Base-by-base conservation (phyloP, 352 stramenopile genomes). In the Thraustochytrium striatum region DNA sequence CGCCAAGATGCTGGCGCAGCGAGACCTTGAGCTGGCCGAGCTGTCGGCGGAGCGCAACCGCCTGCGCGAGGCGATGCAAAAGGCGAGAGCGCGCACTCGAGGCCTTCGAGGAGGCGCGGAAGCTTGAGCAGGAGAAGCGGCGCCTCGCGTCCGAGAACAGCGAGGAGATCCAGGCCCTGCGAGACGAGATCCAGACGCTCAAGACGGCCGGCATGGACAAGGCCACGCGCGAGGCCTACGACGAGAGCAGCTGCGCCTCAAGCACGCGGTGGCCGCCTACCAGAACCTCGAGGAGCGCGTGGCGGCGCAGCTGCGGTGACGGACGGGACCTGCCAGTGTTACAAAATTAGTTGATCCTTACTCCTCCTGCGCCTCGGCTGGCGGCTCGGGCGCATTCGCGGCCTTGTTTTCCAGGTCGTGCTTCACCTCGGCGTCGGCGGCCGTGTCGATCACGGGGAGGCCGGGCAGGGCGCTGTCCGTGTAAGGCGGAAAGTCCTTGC, bases 401-500 rank as follows among this genome's bases (percentile, higher is more conserved):
- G n/a, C n/a, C n/a, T n/a, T n/a, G n/a, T n/a, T n/a, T n/a, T n/a
- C n/a, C n/a, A n/a, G n/a, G n/a, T n/a, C n/a, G n/a, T n/a, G n/a
- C n/a, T n/a, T n/a, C n/a, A n/a, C n/a, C n/a, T n/a, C n/a, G n/a
- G n/a, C n/a, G n/a, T n/a, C n/a, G n/a, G n/a, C n/a, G n/a, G n/a
- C n/a, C n/a, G n/a, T n/a, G n/a, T n/a, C n/a, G n/a, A n/a, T n/a
- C n/a, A n/a, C n/a, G n/a, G n/a, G n/a, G n/a, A n/a, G n/a, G n/a
- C n/a, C n/a, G n/a, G n/a, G n/a, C n/a, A n/a, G n/a, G n/a, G n/a
- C n/a, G n/a, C n/a, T n/a, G n/a, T n/a, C n/a, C n/a, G n/a, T n/a
- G n/a, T n/a, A n/a, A n/a, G n/a, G n/a, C n/a, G n/a, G n/a, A 68
- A 80, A 80, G 58, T 52, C 43, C 39, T 72, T 52, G n/a, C 57